Evolutionary conservation across 768 basidiomycete genomes (phyloP), one percentile per base, ranked within the genome.

Genomic region (Phylloporus sp.): DNA sequence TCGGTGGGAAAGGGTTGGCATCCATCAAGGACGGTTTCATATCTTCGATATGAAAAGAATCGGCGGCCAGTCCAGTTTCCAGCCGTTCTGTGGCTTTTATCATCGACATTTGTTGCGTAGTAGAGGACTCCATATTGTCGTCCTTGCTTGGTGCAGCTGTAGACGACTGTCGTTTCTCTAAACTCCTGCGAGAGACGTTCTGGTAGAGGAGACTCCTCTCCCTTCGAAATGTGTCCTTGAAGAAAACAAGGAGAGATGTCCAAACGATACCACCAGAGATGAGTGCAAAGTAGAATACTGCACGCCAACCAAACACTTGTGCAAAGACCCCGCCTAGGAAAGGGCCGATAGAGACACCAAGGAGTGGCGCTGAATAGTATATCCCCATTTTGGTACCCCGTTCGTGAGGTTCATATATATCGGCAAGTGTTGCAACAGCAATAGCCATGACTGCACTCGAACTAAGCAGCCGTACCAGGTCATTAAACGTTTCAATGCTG

Each of bases 151-250:
- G 38, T 23, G 18, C 11, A 11, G 9, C 22, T 11, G 13, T 5
- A 11, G 18, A 13, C 12, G 4, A 23, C 12, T 23, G 38, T 13
- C 10, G 38, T 6, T 23, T 10, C 2, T 23, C 22, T 2, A 22
- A 40, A 13, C 5, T 10, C 38, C 20, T n/a, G 54, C 50, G 27
- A 52, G 89, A 65, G 0, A 85, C 80, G 12, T 75, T 75, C 62
- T 91, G 90, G 63, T 95, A 95, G 1, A 81, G 76, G 12, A 87
- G 68, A 49, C 91, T 93, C 35, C 94, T 82, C 61, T 94, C 89
- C 55, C 77, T 76, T 23, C 92, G 79, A 70, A 89, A 95, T 0
- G 91, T 91, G 64, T 95, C 91, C 50, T 78, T 79, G 73, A 94
- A 90, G 61, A 84, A 71, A 13, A 85, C 63, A 28, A 87, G 52